Base-by-base conservation (phyloP, 768 basidiomycete species). In the Rhodosporidiobolus sp. region DNA sequence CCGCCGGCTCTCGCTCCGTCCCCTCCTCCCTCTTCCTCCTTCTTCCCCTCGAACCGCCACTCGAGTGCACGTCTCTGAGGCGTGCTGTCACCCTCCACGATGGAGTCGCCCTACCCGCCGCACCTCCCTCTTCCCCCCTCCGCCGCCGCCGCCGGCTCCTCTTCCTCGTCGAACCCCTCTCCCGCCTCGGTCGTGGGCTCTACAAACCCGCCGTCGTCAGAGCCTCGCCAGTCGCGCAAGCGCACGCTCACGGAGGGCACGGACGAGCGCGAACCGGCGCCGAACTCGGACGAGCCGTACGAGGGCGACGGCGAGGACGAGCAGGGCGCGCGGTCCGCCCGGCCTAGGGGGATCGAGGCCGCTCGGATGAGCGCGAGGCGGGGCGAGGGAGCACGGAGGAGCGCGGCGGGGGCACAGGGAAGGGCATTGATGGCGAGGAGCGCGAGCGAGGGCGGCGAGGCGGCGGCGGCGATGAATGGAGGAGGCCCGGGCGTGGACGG, bases 21-120 rank as follows among this genome's bases (percentile, higher is more conserved):
- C 24, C 48, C 6, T 19, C 22, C 67, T 54, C 55, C 35, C 26
- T 22, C 54, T 28, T 43, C 28, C n/a, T 65, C 60, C 16, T 22
- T 20, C 35, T 38, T 26, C 16, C 28, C 48, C 24, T 1, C 35
- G 34, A 32, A n/a, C 28, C 24, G 16, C 24, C 28, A 2, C 16
- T 16, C 35, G 20, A 7, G 14, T 28, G 43, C 38, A 1, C n/a
- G 34, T 26, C 17, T 16, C 32, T 7, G 16, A 12, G 12, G 12
- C 17, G 10, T 30, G 1, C 38, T 45, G 43, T 8, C n/a, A 28
- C 43, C 20, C 46, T 32, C 20, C n/a, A 0, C 57, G 22, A 72
- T 72, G 70, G 65, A 72, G 43, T 52, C 70, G 35, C 60, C 70
- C 14, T 72, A 52, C 48, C 48, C 70, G 34, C 59, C 70, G 0